These are phyloP conservation scores for Begonia loranthoides DNA, from an alignment of 306 rosid species.

Conservation along the genomic window DNA sequence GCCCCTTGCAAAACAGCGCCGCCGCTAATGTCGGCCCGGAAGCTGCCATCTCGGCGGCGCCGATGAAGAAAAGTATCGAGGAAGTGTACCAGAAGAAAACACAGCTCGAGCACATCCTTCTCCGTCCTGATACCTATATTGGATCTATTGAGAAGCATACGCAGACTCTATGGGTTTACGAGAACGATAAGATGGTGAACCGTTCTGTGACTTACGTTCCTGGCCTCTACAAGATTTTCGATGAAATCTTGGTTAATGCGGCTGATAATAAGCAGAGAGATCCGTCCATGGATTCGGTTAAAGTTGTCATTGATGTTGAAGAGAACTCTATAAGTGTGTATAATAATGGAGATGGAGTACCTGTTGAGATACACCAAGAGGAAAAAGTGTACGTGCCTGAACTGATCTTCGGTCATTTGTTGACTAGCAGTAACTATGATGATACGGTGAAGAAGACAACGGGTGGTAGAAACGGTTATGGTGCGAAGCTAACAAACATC, in stretches of 20 bases:
- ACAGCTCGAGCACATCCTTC: constrained; percentile 93
- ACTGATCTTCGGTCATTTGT: constrained; percentile 72
- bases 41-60: background rate
- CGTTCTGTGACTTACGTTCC: constrained; percentile 72
- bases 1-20: constrained; percentile 56
- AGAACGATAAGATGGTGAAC: constrained; percentile 48
- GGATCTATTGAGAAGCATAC: constrained; percentile 91
- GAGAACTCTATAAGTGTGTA: constrained; percentile 37
- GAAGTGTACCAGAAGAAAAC: constrained; percentile 84
- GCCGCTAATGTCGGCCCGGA: constrained; percentile 34
- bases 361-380: constrained; percentile 86
- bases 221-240: constrained; percentile 88
- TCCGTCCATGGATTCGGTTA: constrained; percentile 52
- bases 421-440: constrained; percentile 85
- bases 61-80: constrained; percentile 45
- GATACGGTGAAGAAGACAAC: constrained; percentile 81
- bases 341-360: constrained; percentile 84
- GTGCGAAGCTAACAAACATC: constrained; percentile 89
- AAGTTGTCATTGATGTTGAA: constrained; percentile 52
- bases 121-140: constrained; percentile 87
- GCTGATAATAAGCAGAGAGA: constrained; percentile 96
- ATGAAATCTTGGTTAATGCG: constrained; percentile 86
- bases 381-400: constrained; percentile 92
- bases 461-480: constrained; percentile 86
- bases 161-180: constrained; percentile 70